A percentile compares a stretch with the other conserved stretches of the same genome.
Conservation (phyloP, 176 grass and related monocot genomes). For the Rhynchospora breviuscula region DNA sequence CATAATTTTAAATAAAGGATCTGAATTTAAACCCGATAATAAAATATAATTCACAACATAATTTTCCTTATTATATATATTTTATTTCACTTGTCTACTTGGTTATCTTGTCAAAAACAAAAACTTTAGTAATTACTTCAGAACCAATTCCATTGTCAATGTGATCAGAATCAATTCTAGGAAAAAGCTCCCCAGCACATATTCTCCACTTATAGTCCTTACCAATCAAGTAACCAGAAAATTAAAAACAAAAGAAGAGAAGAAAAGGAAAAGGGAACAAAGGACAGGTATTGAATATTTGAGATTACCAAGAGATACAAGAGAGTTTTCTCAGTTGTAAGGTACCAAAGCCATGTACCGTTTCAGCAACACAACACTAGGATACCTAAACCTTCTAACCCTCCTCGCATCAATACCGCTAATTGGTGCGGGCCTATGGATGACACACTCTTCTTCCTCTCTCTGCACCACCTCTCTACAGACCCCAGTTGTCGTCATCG, state of each 20-base stretch:
- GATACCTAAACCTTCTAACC: constrained; percentile 71
- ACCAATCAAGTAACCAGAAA: constrained; percentile 4
- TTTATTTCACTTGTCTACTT: neutral
- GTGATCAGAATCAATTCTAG: constrained; percentile 17
- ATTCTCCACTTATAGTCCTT: constrained; percentile 23
- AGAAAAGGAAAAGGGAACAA: neutral
- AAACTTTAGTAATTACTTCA: neutral
- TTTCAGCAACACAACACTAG: constrained; percentile 66
- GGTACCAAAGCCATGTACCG: constrained; percentile 28
- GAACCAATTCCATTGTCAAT: neutral
- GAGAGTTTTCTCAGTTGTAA: constrained; percentile 15
- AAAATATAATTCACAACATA: no score
- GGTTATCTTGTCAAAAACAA: neutral
- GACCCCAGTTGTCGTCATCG: constrained; percentile 51
- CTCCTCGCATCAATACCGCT: constrained; percentile 66
- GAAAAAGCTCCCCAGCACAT: neutral
- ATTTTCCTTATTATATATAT: neutral
- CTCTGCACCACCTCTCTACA: constrained; percentile 61
- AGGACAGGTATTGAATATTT: neutral
- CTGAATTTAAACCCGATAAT: no score
- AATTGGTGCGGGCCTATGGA: constrained; percentile 69
- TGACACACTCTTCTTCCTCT: constrained; percentile 36
- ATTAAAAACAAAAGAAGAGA: neutral
- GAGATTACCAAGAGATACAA: neutral
- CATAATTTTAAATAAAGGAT: no score